phyloP scores from a whole-genome alignment of 495 filamentous ascomycete genomes.

The Aspergillus carlsbadensis region DNA sequence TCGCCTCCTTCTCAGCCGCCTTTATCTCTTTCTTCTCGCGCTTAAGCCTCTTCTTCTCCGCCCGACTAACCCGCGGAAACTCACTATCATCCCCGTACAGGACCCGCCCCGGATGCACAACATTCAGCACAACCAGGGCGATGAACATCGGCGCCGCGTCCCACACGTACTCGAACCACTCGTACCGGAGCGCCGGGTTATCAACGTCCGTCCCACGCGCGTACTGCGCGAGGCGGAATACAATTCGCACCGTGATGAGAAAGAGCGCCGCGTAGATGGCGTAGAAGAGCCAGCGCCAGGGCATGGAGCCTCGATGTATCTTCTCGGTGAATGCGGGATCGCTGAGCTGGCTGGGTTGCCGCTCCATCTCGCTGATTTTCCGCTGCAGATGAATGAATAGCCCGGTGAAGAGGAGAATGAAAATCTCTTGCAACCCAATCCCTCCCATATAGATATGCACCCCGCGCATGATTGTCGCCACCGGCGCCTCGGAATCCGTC shows the following conservation, averaged over 20 bases:
- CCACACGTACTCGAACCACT: slow-evolving; percentile 13
- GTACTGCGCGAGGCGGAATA: slow-evolving; percentile 14
- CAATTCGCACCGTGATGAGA: slow-evolving; percentile 20
- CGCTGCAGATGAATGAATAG: slow-evolving; percentile 50
- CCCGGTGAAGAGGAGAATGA: slow-evolving; percentile 53
- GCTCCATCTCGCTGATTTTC: slow-evolving; percentile 33
- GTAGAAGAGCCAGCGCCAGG: slow-evolving; percentile 46
- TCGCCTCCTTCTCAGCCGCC: too few species aligned
- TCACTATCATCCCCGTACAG: background rate
- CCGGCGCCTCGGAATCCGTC: slow-evolving; percentile 17
- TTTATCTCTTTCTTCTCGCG: too few species aligned
- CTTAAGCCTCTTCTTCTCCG: too few species aligned
- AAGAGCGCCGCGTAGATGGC: slow-evolving; percentile 49
- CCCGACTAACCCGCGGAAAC: too few species aligned
- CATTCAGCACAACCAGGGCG: slow-evolving; percentile 4
- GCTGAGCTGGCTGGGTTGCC: too few species aligned
- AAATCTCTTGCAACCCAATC: slow-evolving; percentile 58
- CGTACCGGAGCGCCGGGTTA: slow-evolving; percentile 9
- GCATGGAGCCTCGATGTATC: slow-evolving; percentile 16
- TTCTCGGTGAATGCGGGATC: too few species aligned
- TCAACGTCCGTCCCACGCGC: background rate
- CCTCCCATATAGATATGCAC: slow-evolving; percentile 62
- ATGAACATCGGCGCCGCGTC: slow-evolving; percentile 18
- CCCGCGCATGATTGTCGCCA: slow-evolving; percentile 35
- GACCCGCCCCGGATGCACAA: slow-evolving; percentile 10